Evolutionary conservation across 1,284 basidiomycete species (phyloP).

Genomic region (Apiotrichum siamense): DNA sequence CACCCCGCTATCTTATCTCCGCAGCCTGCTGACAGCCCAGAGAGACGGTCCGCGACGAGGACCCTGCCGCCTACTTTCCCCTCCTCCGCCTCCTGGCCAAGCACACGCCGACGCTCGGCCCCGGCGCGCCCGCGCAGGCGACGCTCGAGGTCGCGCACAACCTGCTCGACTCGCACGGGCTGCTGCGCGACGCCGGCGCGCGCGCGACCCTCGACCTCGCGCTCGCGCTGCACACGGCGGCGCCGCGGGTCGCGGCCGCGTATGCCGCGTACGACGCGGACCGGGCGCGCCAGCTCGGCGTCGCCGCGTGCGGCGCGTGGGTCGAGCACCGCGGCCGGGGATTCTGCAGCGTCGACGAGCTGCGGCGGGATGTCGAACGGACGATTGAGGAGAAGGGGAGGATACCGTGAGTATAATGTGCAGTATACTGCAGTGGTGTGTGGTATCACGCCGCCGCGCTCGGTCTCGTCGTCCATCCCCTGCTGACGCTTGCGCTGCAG

Average conservation of each 20-base stretch:
- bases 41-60: conserved; percentile 60
- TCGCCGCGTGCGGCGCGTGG: conserved; percentile 65
- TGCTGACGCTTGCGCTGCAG: background rate
- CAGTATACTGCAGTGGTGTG: too few relatives aligned
- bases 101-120: conserved; percentile 26
- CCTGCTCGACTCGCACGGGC: conserved; percentile 23
- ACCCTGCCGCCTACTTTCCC: conserved; percentile 62
- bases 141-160: conserved; percentile 25
- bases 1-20: background rate
- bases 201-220: conserved; percentile 50
- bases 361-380: conserved; percentile 55
- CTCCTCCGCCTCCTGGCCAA: conserved; percentile 60
- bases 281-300: conserved; percentile 54
- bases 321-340: conserved; percentile 77
- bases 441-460: background rate
- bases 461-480: background rate
- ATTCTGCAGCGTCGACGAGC: conserved; percentile 63
- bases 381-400: conserved; percentile 48
- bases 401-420: conserved; percentile 20
- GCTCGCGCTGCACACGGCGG: conserved; percentile 37
- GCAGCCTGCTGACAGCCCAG: conserved; percentile 42
- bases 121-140: conserved; percentile 17
- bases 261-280: conserved; percentile 43
- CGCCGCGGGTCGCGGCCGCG: conserved; percentile 39
- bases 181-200: conserved; percentile 31